Conservation (phyloP, 805 yeast species). For the Crinitomyces ghanaensis region DNA sequence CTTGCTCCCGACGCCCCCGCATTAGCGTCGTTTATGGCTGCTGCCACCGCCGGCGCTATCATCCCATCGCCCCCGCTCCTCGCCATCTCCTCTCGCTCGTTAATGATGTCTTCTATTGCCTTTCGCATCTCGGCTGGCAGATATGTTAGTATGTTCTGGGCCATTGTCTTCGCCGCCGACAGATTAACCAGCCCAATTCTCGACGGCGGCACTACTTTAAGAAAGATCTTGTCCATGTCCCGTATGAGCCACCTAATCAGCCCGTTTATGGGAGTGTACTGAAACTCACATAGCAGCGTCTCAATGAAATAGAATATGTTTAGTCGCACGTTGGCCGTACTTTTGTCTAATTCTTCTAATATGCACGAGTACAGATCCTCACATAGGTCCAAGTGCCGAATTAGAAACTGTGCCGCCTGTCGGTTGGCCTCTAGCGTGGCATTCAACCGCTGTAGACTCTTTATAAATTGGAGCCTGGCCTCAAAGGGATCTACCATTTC, state of each 20-base stretch:
- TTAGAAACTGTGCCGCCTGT: slow-evolving; percentile 17
- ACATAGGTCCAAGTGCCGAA: slow-evolving; percentile 37
- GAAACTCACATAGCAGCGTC: slow-evolving; percentile 30
- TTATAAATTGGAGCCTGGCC: slow-evolving; percentile 64
- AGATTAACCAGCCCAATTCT: slow-evolving; percentile 13
- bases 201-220: slow-evolving; percentile 15
- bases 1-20: neutral
- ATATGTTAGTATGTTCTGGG: slow-evolving; percentile 5
- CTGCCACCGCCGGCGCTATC: no score
- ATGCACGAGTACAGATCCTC: slow-evolving; percentile 63
- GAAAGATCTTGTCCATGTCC: slow-evolving; percentile 21
- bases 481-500: slow-evolving; percentile 85
- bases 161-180: slow-evolving; percentile 8
- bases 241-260: slow-evolving; percentile 22
- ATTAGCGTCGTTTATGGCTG: slow-evolving; percentile 1
- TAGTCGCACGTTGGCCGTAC: slow-evolving; percentile 43
- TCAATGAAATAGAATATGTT: slow-evolving; percentile 64
- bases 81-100: no score
- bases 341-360: slow-evolving; percentile 41
- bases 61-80: no score
- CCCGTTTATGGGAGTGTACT: slow-evolving; percentile 17
- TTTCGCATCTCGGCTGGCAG: no score
- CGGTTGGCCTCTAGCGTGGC: slow-evolving; percentile 37
- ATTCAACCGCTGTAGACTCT: slow-evolving; percentile 49
- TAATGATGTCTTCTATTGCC: no score